Conservation (phyloP, 768 basidiomycete genomes). For the Termitomyces sp. region DNA sequence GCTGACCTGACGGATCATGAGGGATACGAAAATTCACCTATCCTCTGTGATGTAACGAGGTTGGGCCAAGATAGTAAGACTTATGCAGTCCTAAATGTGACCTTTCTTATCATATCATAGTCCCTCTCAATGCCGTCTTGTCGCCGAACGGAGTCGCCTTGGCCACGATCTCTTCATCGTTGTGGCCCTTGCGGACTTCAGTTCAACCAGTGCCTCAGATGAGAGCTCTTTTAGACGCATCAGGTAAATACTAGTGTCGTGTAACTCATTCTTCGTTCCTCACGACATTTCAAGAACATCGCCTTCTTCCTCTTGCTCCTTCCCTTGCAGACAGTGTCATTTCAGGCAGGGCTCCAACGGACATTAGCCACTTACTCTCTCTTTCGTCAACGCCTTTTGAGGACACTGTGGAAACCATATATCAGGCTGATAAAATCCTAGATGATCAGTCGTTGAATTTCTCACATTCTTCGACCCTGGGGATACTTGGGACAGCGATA, state of each 20-base stretch:
- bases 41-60: slow-evolving; percentile 42
- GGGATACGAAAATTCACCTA: slow-evolving; percentile 46
- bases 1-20: slow-evolving; percentile 51
- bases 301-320: slow-evolving; percentile 26
- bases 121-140: slow-evolving; percentile 50
- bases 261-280: neutral
- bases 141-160: slow-evolving; percentile 64
- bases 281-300: slow-evolving; percentile 3
- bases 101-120: slow-evolving; percentile 31
- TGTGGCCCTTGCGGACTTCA: slow-evolving; percentile 35
- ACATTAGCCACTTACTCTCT: slow-evolving; percentile 58
- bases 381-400: slow-evolving; percentile 37
- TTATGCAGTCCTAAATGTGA: neutral
- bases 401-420: slow-evolving; percentile 47
- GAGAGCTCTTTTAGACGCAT: slow-evolving; percentile 11
- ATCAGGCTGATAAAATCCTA: slow-evolving; percentile 43
- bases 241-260: slow-evolving; percentile 12
- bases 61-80: slow-evolving; percentile 52
- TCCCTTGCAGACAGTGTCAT: slow-evolving; percentile 43
- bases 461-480: slow-evolving; percentile 38
- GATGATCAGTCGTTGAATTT: slow-evolving; percentile 42
- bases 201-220: slow-evolving; percentile 46
- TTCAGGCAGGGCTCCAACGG: slow-evolving; percentile 51
- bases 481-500: slow-evolving; percentile 41
- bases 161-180: slow-evolving; percentile 50